Evolutionary conservation across 2,329 filamentous ascomycete genomes (phyloP).

Genomic region (Scytalidium lignicola): DNA sequence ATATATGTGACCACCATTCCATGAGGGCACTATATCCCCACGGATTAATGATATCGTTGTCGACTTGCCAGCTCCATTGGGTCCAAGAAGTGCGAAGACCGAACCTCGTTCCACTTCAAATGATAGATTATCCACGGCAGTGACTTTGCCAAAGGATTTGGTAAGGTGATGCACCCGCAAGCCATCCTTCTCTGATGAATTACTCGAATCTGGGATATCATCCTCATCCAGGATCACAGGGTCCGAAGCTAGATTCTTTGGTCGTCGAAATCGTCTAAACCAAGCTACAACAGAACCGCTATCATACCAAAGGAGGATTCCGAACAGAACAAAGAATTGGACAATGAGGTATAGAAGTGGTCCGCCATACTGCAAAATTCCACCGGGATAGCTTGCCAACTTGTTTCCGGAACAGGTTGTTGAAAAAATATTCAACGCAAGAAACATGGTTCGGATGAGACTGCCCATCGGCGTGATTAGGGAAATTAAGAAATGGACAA

Average conservation of each 20-base stretch:
- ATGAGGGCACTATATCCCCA: slow-evolving; percentile 72
- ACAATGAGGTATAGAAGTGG: slow-evolving; percentile 78
- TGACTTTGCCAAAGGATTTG: slow-evolving; percentile 70
- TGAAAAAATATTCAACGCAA: slow-evolving; percentile 79
- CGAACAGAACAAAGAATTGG: slow-evolving; percentile 67
- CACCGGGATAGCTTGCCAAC: slow-evolving; percentile 64
- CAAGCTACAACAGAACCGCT: slow-evolving; percentile 61
- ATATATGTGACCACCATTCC: slow-evolving; percentile 69
- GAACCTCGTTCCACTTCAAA: slow-evolving; percentile 64
- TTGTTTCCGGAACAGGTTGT: slow-evolving; percentile 63
- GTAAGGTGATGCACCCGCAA: slow-evolving; percentile 75
- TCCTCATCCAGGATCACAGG: slow-evolving; percentile 19
- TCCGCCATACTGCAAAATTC: slow-evolving; percentile 71
- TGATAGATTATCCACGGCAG: slow-evolving; percentile 82
- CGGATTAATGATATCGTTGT: slow-evolving; percentile 86
- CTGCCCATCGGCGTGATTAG: slow-evolving; percentile 73
- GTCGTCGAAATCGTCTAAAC: slow-evolving; percentile 32
- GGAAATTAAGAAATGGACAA: slow-evolving; percentile 72
- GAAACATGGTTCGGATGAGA: slow-evolving; percentile 66
- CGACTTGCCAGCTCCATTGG: slow-evolving; percentile 87
- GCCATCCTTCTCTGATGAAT: slow-evolving; percentile 45
- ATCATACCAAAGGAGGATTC: slow-evolving; percentile 73
- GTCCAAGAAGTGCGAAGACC: slow-evolving; percentile 79
- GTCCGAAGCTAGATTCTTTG: slow-evolving; percentile 4
- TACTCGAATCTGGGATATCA: slow-evolving; percentile 57